Percentiles rank a stretch among this genome's conserved stretches.
These are phyloP conservation scores for Vitis vinifera DNA, from an alignment of 164 flowering plant genomes.

Conservation along the genomic window DNA sequence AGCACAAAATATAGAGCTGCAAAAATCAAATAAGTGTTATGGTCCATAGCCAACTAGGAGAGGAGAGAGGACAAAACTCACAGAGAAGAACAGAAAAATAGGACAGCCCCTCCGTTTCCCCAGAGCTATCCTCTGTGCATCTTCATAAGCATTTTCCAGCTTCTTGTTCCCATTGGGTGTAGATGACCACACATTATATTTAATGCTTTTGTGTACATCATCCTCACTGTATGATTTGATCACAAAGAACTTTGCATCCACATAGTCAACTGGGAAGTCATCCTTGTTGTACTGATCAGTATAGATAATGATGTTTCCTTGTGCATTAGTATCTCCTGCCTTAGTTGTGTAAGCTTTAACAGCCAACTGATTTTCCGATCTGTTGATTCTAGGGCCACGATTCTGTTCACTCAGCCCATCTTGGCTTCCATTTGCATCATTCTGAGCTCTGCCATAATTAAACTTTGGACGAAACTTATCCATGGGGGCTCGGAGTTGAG, in stretches of 20 bases:
- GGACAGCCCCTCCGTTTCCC: constrained; percentile 65
- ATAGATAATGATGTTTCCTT: constrained; percentile 53
- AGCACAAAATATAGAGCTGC: background rate
- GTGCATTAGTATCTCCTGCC: constrained; percentile 45
- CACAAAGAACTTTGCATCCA: constrained; percentile 75
- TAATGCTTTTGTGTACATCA: constrained; percentile 93
- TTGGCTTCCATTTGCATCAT: constrained; percentile 35
- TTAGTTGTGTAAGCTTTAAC: constrained; percentile 57
- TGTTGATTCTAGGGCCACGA: constrained; percentile 60
- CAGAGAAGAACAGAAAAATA: constrained; percentile 85
- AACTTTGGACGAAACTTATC: constrained; percentile 49
- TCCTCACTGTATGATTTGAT: constrained; percentile 94
- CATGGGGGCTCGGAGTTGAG: constrained; percentile 25
- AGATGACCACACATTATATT: constrained; percentile 90
- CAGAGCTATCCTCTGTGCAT: constrained; percentile 56
- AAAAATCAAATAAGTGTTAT: background rate
- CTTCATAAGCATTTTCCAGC: constrained; percentile 66
- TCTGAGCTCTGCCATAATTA: constrained; percentile 30
- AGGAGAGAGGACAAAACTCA: constrained; percentile 31
- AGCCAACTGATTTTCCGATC: constrained; percentile 48
- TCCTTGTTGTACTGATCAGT: constrained; percentile 67
- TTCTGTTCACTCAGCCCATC: constrained; percentile 63
- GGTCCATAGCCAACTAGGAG: background rate
- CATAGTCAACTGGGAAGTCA: constrained; percentile 56
- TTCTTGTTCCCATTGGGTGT: constrained; percentile 96